Evolutionary conservation across 495 filamentous ascomycete species (phyloP), one percentile per base, ranked within the genome.

Genomic region (Beverwykella pulmonaria): DNA sequence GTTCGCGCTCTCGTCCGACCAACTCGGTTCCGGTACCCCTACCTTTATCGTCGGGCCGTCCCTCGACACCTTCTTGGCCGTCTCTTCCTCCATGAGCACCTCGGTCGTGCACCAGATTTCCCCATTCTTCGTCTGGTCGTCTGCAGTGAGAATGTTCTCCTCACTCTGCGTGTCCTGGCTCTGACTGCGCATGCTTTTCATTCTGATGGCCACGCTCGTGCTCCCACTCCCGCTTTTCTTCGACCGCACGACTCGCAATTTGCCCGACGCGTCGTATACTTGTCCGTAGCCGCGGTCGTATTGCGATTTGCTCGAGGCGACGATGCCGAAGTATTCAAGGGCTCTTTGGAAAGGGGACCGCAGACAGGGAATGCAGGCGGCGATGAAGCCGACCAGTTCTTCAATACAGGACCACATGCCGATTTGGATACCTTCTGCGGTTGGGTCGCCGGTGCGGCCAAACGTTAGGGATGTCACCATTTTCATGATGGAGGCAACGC

Each of bases 401-500:
- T 65, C 62, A 19, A 65, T 29, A 41, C 26, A 50, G 10, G 53
- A 59, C 62, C 62, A 65, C 54, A 59, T 65, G 2, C 62, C 62
- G 19, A 65, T 46, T 12, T 49, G 19, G 9, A 58, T 65, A 27
- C 53, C 44, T 41, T 65, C 62, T 19, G 23, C 41, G 17, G 23
- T 50, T 15, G 19, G 23, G 46, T 65, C 53, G 22, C 20, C 25
- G 4, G 53, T 59, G 1, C 41, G 26, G n/a, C 62, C 62, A 19
- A 59, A 59, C 3, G 27, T 44, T 0, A 29, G 12, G 25, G 26
- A 12, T 4, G 30, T 5, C 1, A 30, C 27, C 22, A 58, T 26
- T 29, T 77, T 77, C 50, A 66, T 53, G 22, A 78, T 73, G 19
- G 72, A 74, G 0, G 72, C 74, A 20, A 39, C 59, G 22, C 59